phyloP scores from a whole-genome alignment of 2,329 filamentous ascomycete species.

The Claviceps monticola region DNA sequence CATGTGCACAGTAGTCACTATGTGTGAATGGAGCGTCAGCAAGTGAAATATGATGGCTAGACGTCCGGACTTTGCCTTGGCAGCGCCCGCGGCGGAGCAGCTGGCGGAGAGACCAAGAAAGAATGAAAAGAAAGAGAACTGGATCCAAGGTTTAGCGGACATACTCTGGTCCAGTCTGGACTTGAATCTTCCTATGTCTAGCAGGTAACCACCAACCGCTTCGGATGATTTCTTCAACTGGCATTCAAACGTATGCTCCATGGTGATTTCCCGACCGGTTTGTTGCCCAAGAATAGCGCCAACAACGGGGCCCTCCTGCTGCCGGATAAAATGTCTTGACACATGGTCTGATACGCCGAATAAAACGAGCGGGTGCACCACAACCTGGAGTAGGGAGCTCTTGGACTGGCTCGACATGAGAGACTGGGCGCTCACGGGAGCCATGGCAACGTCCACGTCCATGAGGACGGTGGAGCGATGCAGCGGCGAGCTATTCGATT shows the following conservation, averaged over 20 bases:
- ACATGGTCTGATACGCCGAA: constrained; percentile 96
- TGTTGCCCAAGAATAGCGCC: constrained; percentile 87
- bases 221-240: constrained; percentile 33
- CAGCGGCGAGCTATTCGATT: neutral
- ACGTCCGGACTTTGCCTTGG: neutral
- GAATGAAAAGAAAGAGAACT: neutral
- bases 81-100: neutral
- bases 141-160: constrained; percentile 14
- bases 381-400: constrained; percentile 61
- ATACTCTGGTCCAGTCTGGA: constrained; percentile 73
- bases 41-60: neutral
- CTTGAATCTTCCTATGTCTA: constrained; percentile 61
- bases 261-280: constrained; percentile 76
- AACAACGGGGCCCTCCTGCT: constrained; percentile 61
- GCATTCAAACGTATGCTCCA: constrained; percentile 88
- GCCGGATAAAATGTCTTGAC: constrained; percentile 72
- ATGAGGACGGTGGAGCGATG: neutral
- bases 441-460: neutral
- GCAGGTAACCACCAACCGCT: constrained; percentile 40
- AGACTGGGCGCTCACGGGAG: constrained; percentile 30
- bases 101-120: neutral
- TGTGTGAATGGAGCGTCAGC: neutral
- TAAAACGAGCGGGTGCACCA: constrained; percentile 85
- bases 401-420: constrained; percentile 49
- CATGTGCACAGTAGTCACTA: constrained; percentile 83